Percentiles rank a stretch among this genome's conserved stretches.
Evolutionary conservation across 208 protist genomes (phyloP).

Genomic region (Porcisia hertigi): DNA sequence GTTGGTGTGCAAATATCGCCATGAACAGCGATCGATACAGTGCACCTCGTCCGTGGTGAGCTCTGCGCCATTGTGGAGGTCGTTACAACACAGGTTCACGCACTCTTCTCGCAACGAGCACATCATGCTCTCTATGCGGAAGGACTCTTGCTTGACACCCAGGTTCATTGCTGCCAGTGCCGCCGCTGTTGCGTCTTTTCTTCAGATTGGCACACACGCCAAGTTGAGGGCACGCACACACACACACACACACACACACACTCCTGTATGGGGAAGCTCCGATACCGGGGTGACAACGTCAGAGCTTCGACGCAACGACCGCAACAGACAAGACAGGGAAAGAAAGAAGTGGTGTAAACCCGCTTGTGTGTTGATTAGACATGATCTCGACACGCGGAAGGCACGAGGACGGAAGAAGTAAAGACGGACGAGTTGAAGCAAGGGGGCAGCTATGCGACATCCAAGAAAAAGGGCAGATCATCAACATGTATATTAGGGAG

Average conservation of each 20-base stretch:
- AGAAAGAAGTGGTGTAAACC: neutral
- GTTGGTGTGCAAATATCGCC: slow-evolving; percentile 77
- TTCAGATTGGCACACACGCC: neutral
- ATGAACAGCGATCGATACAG: slow-evolving; percentile 85
- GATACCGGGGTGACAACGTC: neutral
- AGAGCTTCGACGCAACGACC: neutral
- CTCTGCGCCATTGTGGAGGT: slow-evolving; percentile 51
- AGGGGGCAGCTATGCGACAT: no score
- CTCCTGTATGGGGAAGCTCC: slow-evolving; percentile 1
- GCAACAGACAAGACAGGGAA: neutral
- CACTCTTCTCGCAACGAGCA: slow-evolving; percentile 73
- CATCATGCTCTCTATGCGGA: slow-evolving; percentile 88
- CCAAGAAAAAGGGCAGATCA: neutral
- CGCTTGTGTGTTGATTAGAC: neutral
- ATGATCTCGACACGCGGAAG: neutral
- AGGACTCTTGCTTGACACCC: slow-evolving; percentile 84
- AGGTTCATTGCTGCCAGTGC: slow-evolving; percentile 57
- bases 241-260: slow-evolving; percentile 10
- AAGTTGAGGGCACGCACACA: neutral
- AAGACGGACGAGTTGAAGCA: neutral
- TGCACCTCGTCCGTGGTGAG: slow-evolving; percentile 77
- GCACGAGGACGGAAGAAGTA: neutral
- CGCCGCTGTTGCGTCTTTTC: neutral
- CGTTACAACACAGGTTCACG: slow-evolving; percentile 84
- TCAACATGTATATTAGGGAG: neutral